Base-by-base conservation (phyloP, 2,329 filamentous ascomycete species). In the Sarocladium kiliense region DNA sequence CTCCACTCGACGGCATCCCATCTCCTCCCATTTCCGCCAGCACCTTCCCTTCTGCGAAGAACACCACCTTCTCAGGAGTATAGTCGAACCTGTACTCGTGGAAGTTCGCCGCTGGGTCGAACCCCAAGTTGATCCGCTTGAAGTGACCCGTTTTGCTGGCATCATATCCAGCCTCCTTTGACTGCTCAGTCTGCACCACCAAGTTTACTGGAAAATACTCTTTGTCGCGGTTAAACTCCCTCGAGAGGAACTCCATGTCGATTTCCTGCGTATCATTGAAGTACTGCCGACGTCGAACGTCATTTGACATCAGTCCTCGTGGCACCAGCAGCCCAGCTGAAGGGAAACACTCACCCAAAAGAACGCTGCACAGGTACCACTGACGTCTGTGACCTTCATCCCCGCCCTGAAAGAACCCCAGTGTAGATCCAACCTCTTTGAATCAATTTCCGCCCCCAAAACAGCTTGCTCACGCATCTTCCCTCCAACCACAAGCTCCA, bases 71-170 rank as follows among this genome's bases (percentile, higher is more conserved):
- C 0, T 74, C 76, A 0, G 81, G 77, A 16, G 84, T 67, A 72
- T 88, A 91, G 69, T 93, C 89, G 67, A 92, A 87, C 36, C 89
- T 86, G 65, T 91, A 91, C 70, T 92, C 88, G 69, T 92, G 88
- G 63, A 87, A 89, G 39, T 66, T 79, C 0, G 69, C 65, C 0
- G 84, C 82, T 0, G 88, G 86, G 59, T 86, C 74, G 69, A 91
- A 92, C 0, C 80, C 76, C 1, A 92, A 75, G 50, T 80, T 72
- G 27, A 81, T 72, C 37, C 79, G 72, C 55, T 77, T 66, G 67
- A 84, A 89, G 54, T 77, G 81, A 2, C 75, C 73, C 2, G 86
- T 87, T 53, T 72, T 71, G 41, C 75, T 74, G 1, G 87, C 86
- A 62, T 89, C 79, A 67, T 79, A 88, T 25, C 85, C 86, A 4